Evolutionary conservation across 2,329 filamentous ascomycete genomes (phyloP).

Genomic region (Cercospora janseana): DNA sequence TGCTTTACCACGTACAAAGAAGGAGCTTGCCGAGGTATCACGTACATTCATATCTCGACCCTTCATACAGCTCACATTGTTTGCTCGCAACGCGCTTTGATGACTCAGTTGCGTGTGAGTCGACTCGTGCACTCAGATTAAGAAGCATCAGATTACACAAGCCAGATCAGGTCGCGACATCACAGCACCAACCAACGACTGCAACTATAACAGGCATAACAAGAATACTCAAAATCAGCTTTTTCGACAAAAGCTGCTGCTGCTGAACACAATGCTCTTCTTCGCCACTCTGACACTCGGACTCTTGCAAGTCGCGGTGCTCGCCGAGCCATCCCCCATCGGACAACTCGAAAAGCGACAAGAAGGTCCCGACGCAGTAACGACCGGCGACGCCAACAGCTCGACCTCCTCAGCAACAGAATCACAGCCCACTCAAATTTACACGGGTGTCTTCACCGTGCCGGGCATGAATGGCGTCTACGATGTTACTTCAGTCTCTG

Average conservation of each 20-base stretch:
- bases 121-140: no score
- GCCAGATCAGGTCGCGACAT: neutral
- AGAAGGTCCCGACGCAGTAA: constrained; percentile 5
- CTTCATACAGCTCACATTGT: no score
- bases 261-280: constrained; percentile 13
- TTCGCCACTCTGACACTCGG: constrained; percentile 9
- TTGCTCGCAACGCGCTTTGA: no score
- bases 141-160: no score
- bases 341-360: neutral
- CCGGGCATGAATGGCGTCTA: constrained; percentile 4
- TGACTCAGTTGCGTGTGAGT: no score
- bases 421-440: constrained; percentile 2
- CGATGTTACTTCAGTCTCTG: constrained; percentile 2
- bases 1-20: neutral
- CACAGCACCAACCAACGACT: no score
- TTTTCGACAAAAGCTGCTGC: neutral
- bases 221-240: neutral
- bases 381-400: neutral
- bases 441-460: constrained; percentile 12
- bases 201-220: neutral
- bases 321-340: constrained; percentile 8
- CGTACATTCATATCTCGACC: no score
- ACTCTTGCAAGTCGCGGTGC: constrained; percentile 10
- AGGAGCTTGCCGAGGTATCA: no score
- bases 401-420: neutral